Evolutionary conservation across 2,329 filamentous ascomycete genomes (phyloP).

Genomic region (Ascochyta koolunga): DNA sequence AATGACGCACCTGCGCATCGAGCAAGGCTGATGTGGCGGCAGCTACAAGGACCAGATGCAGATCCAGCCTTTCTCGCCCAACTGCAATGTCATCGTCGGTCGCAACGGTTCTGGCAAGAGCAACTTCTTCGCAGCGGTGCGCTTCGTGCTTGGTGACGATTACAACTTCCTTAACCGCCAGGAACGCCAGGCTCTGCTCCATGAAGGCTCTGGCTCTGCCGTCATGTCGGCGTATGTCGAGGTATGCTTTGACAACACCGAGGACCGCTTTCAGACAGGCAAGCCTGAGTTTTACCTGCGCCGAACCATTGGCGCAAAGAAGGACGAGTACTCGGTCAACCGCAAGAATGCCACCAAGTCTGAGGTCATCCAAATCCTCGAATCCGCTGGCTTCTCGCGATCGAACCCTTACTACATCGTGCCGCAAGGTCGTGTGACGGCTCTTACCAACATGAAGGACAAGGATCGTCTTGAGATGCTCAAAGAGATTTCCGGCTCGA

Average conservation of each 20-base stretch:
- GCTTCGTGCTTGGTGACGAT: slow-evolving; percentile 96
- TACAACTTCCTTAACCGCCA: slow-evolving; percentile 96
- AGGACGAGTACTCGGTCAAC: slow-evolving; percentile 97
- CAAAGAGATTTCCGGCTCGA: slow-evolving; percentile 97
- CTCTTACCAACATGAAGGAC: slow-evolving; percentile 98
- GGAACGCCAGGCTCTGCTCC: slow-evolving; percentile 92
- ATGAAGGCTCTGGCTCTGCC: slow-evolving; percentile 95
- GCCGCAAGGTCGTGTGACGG: slow-evolving; percentile 93
- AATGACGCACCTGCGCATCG: neutral
- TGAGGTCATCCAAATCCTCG: slow-evolving; percentile 93
- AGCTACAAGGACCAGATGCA: slow-evolving; percentile 99
- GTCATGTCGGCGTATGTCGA: slow-evolving; percentile 99
- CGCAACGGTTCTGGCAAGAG: slow-evolving; percentile 99
- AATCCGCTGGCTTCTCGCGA: slow-evolving; percentile 93
- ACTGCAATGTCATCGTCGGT: slow-evolving; percentile 97
- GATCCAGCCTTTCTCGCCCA: slow-evolving; percentile 96
- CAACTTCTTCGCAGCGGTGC: slow-evolving; percentile 99
- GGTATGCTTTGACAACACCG: slow-evolving; percentile 97
- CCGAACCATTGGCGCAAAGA: slow-evolving; percentile 94
- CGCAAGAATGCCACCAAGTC: slow-evolving; percentile 94
- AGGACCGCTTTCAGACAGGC: slow-evolving; percentile 92
- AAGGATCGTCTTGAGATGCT: slow-evolving; percentile 84
- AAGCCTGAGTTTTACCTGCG: slow-evolving; percentile 89
- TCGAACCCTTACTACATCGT: slow-evolving; percentile 99
- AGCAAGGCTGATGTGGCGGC: slow-evolving; percentile 21